Evolutionary conservation across 176 grass and related monocot genomes (phyloP), one percentile per base, ranked within the genome.

Genomic region (Pontederia crassipes): DNA sequence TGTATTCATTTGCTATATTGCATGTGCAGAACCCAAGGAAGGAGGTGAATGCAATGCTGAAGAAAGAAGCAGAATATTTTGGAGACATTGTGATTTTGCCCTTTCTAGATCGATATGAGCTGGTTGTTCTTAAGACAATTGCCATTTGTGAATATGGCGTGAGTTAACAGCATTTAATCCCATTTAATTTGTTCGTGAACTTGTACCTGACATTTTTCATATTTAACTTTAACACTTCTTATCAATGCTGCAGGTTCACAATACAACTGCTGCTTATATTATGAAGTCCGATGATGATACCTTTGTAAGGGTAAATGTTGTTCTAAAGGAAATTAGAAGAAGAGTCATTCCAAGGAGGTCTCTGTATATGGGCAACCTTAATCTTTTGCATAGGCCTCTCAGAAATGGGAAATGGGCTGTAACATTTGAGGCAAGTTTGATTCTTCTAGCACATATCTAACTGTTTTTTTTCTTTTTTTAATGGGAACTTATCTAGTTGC

Each of bases 271-370:
- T 60, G 75, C 75, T 54, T 81, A 90, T 65, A 79, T 96, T 51
- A 90, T 96, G 91, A 96, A 96, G 79, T 84, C 86, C 0, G 86
- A 96, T 8, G 91, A 96, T 7, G 91, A 96, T 81, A 90, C 91
- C 62, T 96, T 96, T 74, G 80, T 90, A 71, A 77, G 91, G 59
- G 69, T 90, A 82, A 84, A 90, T 82, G 66, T 84, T 61, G 77
- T 96, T 67, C 55, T 90, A 48, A 76, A 73, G 49, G 78, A 86
- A 64, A 82, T 90, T 46, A 96, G 87, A 2, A 35, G 29, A 57
- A 79, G 83, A 72, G 62, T 81, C 52, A 66, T 12, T 28, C 49
- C 54, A 24, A 65, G 45, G 54, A 90, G 71, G 58, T 78, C 91
- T 57, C 72, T 90, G 68, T 96, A 96, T 74, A 75, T 96, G 76